Evolutionary conservation across 495 filamentous ascomycete species (phyloP), one percentile per base, ranked within the genome.

Genomic region (Baudoinia panamericana): DNA sequence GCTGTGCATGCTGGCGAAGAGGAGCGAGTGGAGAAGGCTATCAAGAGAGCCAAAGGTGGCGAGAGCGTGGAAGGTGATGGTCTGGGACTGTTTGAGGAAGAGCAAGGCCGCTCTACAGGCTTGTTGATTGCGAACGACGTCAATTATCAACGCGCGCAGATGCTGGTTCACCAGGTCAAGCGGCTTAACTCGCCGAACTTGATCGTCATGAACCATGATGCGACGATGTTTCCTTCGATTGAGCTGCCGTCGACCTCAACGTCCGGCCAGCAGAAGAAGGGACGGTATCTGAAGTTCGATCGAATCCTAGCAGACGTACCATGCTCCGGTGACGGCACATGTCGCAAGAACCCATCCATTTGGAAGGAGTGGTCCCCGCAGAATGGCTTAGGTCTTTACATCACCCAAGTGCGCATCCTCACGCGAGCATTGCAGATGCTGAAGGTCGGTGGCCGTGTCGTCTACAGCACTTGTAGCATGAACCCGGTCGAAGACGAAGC

Each of bases 401-500:
- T 73, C 15, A 86, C 80, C 1, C 90, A 97, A 59, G 70, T 80
- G 23, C 72, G 88, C 6, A 97, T 97, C 53, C 67, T 96, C 36
- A 79, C 93, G 36, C 82, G 92, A 39, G 86, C 86, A 15, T 66
- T 97, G 34, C 92, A 97, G 63, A 87, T 97, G 83, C 68, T 96
- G 16, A 96, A 95, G 62, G 80, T 83, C 29, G 90, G 90, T 23
- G 90, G 90, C 43, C 73, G 84, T 32, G 79, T 95, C 7, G 86
- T 96, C 20, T 97, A 96, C 63, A 95, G 87, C 5, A 96, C 90
- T 12, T 97, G 90, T 66, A 92, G 84, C 59, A 81, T 97, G 80
- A 97, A 95, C 60, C 88, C 90, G 0, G 70, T 96, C 17, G 90
- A 97, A 59, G 93, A 97, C 55, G 90, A 97, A 64, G 81, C 92